Percentiles rank a stretch among this genome's conserved stretches.
These are phyloP conservation scores for Phoenix dactylifera DNA, from an alignment of 176 grass and related monocot species.

Conservation along the genomic window DNA sequence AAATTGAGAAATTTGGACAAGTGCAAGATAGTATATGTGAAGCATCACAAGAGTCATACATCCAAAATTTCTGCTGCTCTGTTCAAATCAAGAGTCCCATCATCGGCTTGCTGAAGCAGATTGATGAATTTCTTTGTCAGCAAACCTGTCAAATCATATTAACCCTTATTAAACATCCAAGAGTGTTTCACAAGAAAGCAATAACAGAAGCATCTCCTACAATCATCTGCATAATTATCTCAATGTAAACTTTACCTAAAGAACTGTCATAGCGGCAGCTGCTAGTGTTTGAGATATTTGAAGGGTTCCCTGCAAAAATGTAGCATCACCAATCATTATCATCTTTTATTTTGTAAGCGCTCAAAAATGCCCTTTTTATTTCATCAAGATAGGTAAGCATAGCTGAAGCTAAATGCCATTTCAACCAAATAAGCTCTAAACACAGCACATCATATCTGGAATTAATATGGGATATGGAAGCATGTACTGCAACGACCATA, in stretches of 20 bases:
- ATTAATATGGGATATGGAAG: no score
- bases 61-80: conserved; percentile 75
- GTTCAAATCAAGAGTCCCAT: conserved; percentile 92
- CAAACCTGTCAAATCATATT: conserved; percentile 43
- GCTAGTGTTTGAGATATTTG: conserved; percentile 5
- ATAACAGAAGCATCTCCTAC: no score
- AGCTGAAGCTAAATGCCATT: no score
- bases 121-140: conserved; percentile 89
- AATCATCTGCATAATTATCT: no score
- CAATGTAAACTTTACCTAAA: conserved; percentile 37
- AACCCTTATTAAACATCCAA: no score
- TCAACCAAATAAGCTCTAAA: no score
- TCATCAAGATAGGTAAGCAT: no score
- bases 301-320: conserved; percentile 31
- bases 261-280: conserved; percentile 82
- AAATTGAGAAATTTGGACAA: conserved; percentile 3
- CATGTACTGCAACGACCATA: no score
- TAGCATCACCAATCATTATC: conserved; percentile 5
- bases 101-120: conserved; percentile 67
- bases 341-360: conserved; percentile 11
- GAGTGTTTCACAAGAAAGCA: no score
- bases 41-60: conserved; percentile 27
- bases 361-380: no score
- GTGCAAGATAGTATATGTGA: conserved; percentile 2
- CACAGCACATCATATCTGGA: no score